Percentiles rank a stretch among this genome's conserved stretches.
Conservation (phyloP, 2,329 filamentous ascomycete species). For the Zalaria sp. region DNA sequence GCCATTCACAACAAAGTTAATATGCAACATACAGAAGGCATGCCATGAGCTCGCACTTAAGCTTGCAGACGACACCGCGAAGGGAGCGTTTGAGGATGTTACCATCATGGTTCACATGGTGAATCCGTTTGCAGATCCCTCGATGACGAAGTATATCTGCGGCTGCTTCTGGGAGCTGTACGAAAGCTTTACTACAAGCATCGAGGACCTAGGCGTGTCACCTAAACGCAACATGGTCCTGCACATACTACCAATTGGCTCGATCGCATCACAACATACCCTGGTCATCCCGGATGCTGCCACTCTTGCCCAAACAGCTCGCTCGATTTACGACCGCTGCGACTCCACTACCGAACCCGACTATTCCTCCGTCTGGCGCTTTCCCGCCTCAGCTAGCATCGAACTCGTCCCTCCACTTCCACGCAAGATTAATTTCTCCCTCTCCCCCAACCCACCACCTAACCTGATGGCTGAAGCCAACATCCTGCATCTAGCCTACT, state of each 20-base stretch:
- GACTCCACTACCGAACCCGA: constrained; percentile 24
- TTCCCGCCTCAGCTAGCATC: constrained; percentile 52
- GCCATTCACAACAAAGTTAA: neutral
- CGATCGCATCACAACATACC: constrained; percentile 49
- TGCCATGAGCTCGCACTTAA: constrained; percentile 1
- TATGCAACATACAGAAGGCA: constrained; percentile 1
- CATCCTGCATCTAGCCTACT: constrained; percentile 68
- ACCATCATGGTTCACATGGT: constrained; percentile 61
- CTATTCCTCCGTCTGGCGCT: constrained; percentile 23
- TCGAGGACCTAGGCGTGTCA: constrained; percentile 15
- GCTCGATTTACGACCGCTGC: constrained; percentile 69
- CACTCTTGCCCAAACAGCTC: constrained; percentile 49
- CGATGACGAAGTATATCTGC: constrained; percentile 53
- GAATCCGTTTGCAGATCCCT: constrained; percentile 49
- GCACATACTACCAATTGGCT: constrained; percentile 57
- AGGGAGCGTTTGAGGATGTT: constrained; percentile 29
- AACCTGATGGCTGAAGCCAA: constrained; percentile 67
- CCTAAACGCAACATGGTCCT: constrained; percentile 49
- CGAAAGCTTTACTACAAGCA: constrained; percentile 10
- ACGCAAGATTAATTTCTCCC: constrained; percentile 61
- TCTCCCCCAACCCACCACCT: constrained; percentile 51
- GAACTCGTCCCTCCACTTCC: constrained; percentile 57
- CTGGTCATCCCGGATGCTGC: constrained; percentile 48
- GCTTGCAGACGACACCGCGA: neutral
- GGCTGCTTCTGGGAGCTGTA: constrained; percentile 61